These are phyloP conservation scores for Cyclotella atomus DNA, from an alignment of 108 stramenopile genomes.

Conservation along the genomic window DNA sequence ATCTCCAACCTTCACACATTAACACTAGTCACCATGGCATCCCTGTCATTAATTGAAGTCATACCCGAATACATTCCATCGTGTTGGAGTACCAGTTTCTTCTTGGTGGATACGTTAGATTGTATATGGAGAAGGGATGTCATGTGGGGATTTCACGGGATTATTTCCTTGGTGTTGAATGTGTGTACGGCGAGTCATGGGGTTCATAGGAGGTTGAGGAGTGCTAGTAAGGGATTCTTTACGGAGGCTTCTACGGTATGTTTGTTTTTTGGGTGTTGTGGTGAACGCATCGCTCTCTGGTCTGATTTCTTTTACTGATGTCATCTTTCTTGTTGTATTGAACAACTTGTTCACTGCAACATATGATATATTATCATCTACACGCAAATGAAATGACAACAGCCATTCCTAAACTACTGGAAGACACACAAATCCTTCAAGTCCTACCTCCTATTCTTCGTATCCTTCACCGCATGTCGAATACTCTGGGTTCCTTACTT, in stretches of 20 bases:
- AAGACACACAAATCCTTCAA: constrained; percentile 30
- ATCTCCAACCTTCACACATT: constrained; percentile 40
- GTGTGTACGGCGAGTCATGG: constrained; percentile 21
- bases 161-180: constrained; percentile 39
- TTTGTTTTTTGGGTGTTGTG: not conserved
- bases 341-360: not conserved
- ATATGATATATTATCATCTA: not conserved
- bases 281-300: not conserved
- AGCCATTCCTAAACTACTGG: constrained; percentile 51
- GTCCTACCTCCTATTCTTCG: constrained; percentile 36
- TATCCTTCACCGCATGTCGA: constrained; percentile 36
- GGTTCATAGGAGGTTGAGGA: constrained; percentile 31
- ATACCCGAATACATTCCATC: constrained; percentile 44
- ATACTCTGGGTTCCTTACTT: constrained; percentile 51
- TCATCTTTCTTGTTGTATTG: not conserved
- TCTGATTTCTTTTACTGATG: not conserved
- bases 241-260: constrained; percentile 46
- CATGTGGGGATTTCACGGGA: constrained; percentile 36
- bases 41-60: constrained; percentile 22
- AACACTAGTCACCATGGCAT: constrained; percentile 23
- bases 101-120: constrained; percentile 40
- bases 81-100: constrained; percentile 34
- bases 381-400: not conserved
- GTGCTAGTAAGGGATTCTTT: constrained; percentile 51
- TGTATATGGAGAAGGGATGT: constrained; percentile 24